Percentiles rank a stretch among this genome's conserved stretches.
phyloP scores from a whole-genome alignment of 2,329 filamentous ascomycete species.

The Talaromyces sp. region DNA sequence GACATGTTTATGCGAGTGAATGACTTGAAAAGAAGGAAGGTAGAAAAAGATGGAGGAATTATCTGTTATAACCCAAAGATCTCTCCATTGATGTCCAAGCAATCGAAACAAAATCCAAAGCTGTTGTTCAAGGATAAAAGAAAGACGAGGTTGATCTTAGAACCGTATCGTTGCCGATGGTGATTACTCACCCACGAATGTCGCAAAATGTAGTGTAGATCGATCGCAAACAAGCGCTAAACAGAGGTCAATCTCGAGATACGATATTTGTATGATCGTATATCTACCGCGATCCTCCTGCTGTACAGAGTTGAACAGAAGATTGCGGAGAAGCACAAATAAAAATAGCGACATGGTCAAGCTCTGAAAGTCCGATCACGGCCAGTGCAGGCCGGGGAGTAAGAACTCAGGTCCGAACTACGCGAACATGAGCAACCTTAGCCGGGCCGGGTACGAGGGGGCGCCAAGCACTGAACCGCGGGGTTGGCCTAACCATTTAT shows the following conservation, averaged over 20 bases:
- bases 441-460: neutral
- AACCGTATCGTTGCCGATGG: neutral
- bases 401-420: conserved; percentile 22
- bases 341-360: neutral
- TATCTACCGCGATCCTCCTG: neutral
- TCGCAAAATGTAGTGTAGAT: neutral
- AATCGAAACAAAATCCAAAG: neutral
- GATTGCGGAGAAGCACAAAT: neutral
- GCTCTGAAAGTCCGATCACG: conserved; percentile 25
- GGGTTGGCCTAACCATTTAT: conserved; percentile 9
- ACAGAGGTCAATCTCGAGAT: neutral
- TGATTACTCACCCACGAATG: neutral
- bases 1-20: conserved; percentile 7
- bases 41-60: neutral
- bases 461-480: neutral
- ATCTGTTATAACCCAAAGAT: neutral
- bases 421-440: neutral
- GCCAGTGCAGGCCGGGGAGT: conserved; percentile 31
- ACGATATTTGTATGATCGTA: neutral
- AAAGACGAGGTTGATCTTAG: neutral
- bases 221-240: neutral
- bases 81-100: conserved; percentile 1
- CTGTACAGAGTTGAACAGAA: neutral
- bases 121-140: neutral
- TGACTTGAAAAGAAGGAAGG: no score